Percentiles rank a stretch among this genome's conserved stretches.
Evolutionary conservation across 768 basidiomycete species (phyloP).

Genomic region (Suillus paluster): DNA sequence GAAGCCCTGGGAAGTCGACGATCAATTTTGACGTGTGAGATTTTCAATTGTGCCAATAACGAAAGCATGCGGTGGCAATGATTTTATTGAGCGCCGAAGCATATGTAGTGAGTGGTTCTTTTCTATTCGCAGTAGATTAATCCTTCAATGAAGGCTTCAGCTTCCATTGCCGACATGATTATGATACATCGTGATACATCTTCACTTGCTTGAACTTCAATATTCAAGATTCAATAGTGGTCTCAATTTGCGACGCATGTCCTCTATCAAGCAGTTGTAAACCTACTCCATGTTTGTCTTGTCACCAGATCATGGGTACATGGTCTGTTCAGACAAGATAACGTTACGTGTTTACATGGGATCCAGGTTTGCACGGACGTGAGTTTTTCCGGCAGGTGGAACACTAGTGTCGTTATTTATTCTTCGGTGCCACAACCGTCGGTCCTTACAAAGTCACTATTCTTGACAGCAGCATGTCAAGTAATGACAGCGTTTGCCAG

Average conservation of each 20-base stretch:
- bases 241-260: background rate
- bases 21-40: slow-evolving; percentile 19
- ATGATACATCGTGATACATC: background rate
- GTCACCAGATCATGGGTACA: background rate
- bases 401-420: background rate
- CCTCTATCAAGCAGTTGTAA: background rate
- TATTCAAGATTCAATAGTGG: background rate
- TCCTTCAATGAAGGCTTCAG: background rate
- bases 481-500: slow-evolving; percentile 7
- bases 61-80: background rate
- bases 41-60: background rate
- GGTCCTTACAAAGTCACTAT: slow-evolving; percentile 1
- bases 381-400: slow-evolving; percentile 1
- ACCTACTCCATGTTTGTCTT: background rate
- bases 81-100: background rate
- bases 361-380: slow-evolving; percentile 1
- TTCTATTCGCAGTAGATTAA: background rate
- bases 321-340: background rate
- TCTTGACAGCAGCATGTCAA: slow-evolving; percentile 1
- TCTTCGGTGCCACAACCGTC: background rate
- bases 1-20: slow-evolving; percentile 69
- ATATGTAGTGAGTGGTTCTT: slow-evolving; percentile 1
- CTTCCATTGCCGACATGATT: background rate
- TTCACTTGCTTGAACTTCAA: background rate
- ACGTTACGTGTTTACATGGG: background rate